Percentiles rank a stretch among this genome's conserved stretches.
Evolutionary conservation across 352 stramenopile species (phyloP).

Genomic region (Globisporangium polare): DNA sequence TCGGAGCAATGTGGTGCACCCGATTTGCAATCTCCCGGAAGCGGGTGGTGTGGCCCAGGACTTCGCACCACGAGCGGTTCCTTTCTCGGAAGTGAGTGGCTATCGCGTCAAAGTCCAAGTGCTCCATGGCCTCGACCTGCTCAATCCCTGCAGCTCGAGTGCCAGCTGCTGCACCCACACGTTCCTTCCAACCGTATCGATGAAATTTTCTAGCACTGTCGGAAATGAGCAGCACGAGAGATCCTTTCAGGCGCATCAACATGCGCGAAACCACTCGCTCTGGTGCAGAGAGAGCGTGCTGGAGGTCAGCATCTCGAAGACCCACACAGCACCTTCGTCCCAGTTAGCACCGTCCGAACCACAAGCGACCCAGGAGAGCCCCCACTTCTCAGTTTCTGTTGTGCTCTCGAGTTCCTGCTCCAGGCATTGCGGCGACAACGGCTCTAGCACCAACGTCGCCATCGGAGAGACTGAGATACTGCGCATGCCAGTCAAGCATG

Average conservation of each 20-base stretch:
- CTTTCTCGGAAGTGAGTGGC: neutral
- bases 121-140: conserved; percentile 13
- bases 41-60: neutral
- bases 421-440: neutral
- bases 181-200: conserved; percentile 10
- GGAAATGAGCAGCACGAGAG: neutral
- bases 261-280: conserved; percentile 30
- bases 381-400: conserved; percentile 9
- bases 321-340: neutral
- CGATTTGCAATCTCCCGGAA: neutral
- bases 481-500: conserved; percentile 15
- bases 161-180: neutral
- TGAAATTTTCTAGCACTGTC: neutral
- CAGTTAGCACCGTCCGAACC: neutral
- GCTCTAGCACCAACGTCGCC: neutral
- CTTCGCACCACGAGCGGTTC: neutral
- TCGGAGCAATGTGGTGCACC: conserved; percentile 4
- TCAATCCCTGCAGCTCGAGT: conserved; percentile 6
- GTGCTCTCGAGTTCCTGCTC: conserved; percentile 1
- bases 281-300: conserved; percentile 27
- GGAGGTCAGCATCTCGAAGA: conserved; percentile 8
- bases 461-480: conserved; percentile 30
- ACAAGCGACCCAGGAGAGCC: neutral
- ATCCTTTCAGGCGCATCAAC: conserved; percentile 20
- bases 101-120: conserved; percentile 9